Conservation (phyloP, 73 alveolate genomes). For the Paramecium octaurelia region DNA sequence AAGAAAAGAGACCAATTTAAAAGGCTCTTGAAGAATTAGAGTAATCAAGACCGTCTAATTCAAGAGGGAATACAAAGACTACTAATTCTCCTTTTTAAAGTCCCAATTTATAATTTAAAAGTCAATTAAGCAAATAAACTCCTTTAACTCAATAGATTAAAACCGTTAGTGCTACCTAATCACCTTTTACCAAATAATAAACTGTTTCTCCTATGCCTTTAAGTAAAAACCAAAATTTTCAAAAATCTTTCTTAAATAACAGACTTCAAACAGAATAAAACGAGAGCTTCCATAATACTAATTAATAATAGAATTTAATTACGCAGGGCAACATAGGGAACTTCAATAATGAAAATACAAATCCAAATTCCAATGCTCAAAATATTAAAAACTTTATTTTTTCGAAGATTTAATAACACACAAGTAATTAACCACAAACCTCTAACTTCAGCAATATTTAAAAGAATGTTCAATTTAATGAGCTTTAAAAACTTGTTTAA, state of each 20-base stretch:
- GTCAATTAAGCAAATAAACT: neutral
- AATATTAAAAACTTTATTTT: neutral
- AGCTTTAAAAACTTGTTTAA: neutral
- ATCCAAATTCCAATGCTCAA: neutral
- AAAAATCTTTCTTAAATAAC: neutral
- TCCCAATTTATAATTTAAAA: neutral
- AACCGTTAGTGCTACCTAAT: neutral
- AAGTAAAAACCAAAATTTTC: neutral
- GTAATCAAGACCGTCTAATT: neutral
- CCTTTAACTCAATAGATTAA: neutral
- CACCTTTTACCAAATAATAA: neutral
- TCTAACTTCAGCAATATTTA: neutral
- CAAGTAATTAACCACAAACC: neutral
- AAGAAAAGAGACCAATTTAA: slow-evolving; percentile 60
- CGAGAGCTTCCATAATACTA: neutral
- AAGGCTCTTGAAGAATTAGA: slow-evolving; percentile 60
- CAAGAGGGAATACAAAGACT: slow-evolving; percentile 24
- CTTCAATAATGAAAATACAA: neutral
- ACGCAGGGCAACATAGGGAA: neutral
- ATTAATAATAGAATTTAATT: neutral
- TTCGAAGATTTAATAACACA: neutral
- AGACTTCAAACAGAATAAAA: neutral
- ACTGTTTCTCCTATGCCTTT: slow-evolving; percentile 12
- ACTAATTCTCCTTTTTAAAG: slow-evolving; percentile 7
- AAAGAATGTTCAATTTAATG: neutral